phyloP scores from a whole-genome alignment of 2,329 filamentous ascomycete species.

The Talaromyces verruculosus region DNA sequence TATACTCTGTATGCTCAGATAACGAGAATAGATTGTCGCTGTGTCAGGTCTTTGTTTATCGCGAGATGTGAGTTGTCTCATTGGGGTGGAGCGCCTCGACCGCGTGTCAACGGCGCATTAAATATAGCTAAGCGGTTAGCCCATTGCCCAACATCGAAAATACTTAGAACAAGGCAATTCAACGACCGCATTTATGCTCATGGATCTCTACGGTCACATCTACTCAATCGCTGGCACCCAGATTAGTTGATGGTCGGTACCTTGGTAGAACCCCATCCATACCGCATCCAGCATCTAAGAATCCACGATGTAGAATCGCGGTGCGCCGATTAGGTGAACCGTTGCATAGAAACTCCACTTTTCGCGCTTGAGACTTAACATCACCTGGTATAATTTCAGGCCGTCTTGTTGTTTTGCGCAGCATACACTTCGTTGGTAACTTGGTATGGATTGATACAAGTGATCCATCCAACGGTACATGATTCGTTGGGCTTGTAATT shows the following conservation, averaged over 20 bases:
- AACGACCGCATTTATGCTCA: not conserved
- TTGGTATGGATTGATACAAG: not conserved
- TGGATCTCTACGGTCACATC: not conserved
- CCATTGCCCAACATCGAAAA: not conserved
- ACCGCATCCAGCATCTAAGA: not conserved
- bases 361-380: constrained; percentile 4
- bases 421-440: not conserved
- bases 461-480: not conserved
- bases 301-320: not conserved
- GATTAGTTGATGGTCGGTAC: not conserved
- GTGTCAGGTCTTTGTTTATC: not conserved
- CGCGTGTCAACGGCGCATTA: not conserved
- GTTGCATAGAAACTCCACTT: constrained; percentile 11
- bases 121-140: not conserved
- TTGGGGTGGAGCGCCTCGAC: constrained; percentile 1
- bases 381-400: constrained; percentile 10
- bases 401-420: not conserved
- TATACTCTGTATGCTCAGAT: not conserved
- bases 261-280: not conserved
- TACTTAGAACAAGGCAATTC: not conserved
- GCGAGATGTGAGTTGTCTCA: not conserved
- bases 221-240: not conserved
- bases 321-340: not conserved
- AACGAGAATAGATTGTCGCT: not conserved
- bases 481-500: constrained; percentile 1